Conservation (phyloP, 106 monocot genomes). For the Dendrobium huoshanense region DNA sequence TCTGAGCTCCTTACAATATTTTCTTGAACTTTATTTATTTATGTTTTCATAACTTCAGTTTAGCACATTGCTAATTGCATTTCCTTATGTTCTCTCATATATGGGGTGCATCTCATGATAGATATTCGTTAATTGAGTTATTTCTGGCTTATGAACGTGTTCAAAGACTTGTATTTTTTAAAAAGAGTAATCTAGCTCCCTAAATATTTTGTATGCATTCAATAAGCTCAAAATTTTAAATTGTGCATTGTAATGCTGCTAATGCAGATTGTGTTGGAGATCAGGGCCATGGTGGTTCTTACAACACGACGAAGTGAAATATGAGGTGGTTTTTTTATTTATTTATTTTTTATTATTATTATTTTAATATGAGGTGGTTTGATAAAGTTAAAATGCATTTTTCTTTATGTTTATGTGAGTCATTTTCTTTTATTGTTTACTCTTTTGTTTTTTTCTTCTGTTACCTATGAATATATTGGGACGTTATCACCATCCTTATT, state of each 20-base stretch:
- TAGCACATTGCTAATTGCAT: background rate
- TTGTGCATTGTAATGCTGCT: background rate
- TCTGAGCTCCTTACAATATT: background rate
- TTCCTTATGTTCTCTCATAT: background rate
- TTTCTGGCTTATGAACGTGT: background rate
- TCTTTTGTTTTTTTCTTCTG: background rate
- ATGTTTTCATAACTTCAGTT: background rate
- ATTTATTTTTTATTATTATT: too few relatives aligned
- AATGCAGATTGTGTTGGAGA: slow-evolving; percentile 9
- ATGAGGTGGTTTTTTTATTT: background rate
- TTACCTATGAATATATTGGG: background rate
- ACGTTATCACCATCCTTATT: background rate
- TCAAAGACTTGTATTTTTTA: background rate
- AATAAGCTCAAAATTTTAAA: background rate
- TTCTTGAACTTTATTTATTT: background rate
- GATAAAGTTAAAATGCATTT: background rate
- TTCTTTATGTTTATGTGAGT: background rate
- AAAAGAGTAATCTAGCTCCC: background rate
- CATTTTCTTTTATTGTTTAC: background rate
- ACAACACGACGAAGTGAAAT: background rate
- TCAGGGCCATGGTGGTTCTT: slow-evolving; percentile 12
- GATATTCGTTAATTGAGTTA: background rate
- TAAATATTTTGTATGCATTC: background rate
- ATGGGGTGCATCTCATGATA: background rate
- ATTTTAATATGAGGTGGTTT: background rate